A percentile compares a stretch with the other conserved stretches of the same genome.
Evolutionary conservation across 192 early-diverging fungal genomes (phyloP).

Genomic region (Coemansia sp.): DNA sequence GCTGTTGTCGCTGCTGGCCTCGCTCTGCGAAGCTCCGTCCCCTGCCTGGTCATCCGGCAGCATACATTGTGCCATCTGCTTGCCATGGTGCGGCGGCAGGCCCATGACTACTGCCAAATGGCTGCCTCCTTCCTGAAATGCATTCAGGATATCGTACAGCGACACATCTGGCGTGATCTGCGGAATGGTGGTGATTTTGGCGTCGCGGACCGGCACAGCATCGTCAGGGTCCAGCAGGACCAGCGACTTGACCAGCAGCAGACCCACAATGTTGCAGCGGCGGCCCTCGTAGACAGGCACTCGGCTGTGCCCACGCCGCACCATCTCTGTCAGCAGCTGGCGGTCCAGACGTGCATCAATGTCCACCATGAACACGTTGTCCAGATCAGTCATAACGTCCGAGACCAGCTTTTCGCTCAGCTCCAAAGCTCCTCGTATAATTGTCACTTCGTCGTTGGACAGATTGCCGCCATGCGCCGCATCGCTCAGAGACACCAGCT

Average conservation of each 20-base stretch:
- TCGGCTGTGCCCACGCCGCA: conserved; percentile 68
- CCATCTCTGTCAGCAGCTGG: conserved; percentile 58
- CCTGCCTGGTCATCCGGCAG: not conserved
- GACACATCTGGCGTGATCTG: conserved; percentile 47
- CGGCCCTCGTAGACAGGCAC: conserved; percentile 69
- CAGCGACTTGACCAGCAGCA: conserved; percentile 72
- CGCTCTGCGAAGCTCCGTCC: not conserved
- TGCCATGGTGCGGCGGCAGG: conserved; percentile 13
- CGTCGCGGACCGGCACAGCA: conserved; percentile 59
- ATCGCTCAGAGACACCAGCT: conserved; percentile 74
- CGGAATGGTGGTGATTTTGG: conserved; percentile 52
- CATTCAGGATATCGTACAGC: conserved; percentile 73
- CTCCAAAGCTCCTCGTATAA: conserved; percentile 75
- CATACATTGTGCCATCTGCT: not conserved
- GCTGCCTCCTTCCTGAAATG: conserved; percentile 78
- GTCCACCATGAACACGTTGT: conserved; percentile 66
- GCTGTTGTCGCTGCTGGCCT: conserved; percentile 1
- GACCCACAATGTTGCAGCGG: conserved; percentile 67
- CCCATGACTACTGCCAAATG: conserved; percentile 73
- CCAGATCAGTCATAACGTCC: conserved; percentile 69
- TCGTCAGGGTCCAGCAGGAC: conserved; percentile 75
- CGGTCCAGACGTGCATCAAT: conserved; percentile 61
- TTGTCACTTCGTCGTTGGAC: conserved; percentile 74
- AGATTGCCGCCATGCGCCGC: conserved; percentile 65
- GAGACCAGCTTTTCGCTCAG: conserved; percentile 68